These are phyloP conservation scores for Mollisia scopiformis DNA, from an alignment of 2,329 filamentous ascomycete genomes.

Conservation along the genomic window DNA sequence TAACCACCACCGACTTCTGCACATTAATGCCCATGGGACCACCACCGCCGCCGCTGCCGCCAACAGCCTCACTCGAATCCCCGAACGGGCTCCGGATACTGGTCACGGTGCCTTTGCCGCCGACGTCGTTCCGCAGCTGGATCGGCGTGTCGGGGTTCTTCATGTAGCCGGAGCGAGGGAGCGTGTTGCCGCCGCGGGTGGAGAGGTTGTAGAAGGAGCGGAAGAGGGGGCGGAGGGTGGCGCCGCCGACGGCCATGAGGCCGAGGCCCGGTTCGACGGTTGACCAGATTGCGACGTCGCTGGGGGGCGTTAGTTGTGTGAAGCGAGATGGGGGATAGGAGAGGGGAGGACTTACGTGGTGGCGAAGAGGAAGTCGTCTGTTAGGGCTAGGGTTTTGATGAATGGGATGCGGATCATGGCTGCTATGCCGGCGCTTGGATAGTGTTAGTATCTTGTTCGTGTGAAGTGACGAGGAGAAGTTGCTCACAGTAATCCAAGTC, in stretches of 20 bases:
- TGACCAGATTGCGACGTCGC: constrained; percentile 50
- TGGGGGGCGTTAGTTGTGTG: constrained; percentile 8
- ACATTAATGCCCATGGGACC: too few relatives aligned
- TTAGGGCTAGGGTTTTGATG: constrained; percentile 23
- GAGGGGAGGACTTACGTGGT: constrained; percentile 18
- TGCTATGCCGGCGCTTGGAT: constrained; percentile 27
- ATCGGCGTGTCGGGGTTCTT: too few relatives aligned
- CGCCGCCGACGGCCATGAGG: constrained; percentile 50
- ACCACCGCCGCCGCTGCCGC: not conserved
- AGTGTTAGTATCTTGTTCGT: not conserved
- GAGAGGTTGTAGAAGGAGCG: constrained; percentile 26
- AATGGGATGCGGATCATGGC: constrained; percentile 29
- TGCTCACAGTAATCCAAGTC: constrained; percentile 54
- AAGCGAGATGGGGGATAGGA: not conserved
- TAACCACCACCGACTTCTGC: constrained; percentile 1
- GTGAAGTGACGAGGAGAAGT: constrained; percentile 6
- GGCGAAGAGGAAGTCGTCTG: constrained; percentile 29
- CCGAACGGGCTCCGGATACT: constrained; percentile 5
- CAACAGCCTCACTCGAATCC: not conserved
- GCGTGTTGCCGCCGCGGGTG: not conserved
- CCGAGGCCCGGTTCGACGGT: constrained; percentile 50
- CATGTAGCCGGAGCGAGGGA: too few relatives aligned
- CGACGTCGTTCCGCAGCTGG: too few relatives aligned
- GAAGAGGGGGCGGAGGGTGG: constrained; percentile 50
- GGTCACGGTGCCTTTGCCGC: not conserved